phyloP scores from a whole-genome alignment of 2,329 filamentous ascomycete species.

The Stagonosporopsis chrysanthemi region DNA sequence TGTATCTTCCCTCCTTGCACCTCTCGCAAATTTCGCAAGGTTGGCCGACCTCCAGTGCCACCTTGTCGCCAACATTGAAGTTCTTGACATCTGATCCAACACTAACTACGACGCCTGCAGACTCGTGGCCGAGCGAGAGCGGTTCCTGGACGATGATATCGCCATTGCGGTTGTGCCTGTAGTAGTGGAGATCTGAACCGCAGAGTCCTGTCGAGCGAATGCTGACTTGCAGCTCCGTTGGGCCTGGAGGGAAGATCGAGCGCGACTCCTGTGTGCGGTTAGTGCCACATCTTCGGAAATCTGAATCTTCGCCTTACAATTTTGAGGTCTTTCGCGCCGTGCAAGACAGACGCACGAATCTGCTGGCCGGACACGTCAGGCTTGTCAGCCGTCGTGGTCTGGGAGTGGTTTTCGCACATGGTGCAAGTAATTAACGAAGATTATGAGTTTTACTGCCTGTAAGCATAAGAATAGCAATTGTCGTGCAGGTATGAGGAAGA shows the following conservation, averaged over 20 bases:
- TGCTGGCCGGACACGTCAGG: conserved; percentile 40
- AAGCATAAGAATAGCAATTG: background rate
- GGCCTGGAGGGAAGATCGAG: conserved; percentile 54
- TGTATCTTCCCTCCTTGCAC: conserved; percentile 66
- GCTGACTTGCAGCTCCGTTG: conserved; percentile 68
- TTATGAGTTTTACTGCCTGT: background rate
- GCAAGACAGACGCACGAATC: conserved; percentile 63
- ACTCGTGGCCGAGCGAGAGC: conserved; percentile 81
- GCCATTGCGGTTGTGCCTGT: conserved; percentile 84
- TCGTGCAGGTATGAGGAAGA: background rate
- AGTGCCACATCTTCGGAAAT: too few relatives aligned
- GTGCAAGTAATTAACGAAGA: background rate
- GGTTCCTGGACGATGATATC: conserved; percentile 83
- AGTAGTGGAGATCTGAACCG: conserved; percentile 83
- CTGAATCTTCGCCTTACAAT: conserved; percentile 54
- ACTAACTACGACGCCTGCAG: conserved; percentile 78
- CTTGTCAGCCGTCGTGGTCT: conserved; percentile 29
- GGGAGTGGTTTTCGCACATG: conserved; percentile 9
- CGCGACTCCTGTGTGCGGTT: conserved; percentile 60
- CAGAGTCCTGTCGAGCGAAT: conserved; percentile 73
- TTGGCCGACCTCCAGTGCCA: conserved; percentile 91
- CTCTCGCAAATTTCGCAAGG: conserved; percentile 73
- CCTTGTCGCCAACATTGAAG: conserved; percentile 77
- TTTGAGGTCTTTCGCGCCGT: conserved; percentile 67
- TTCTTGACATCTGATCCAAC: conserved; percentile 69